A percentile compares a stretch with the other conserved stretches of the same genome.
Conservation (phyloP, 2,329 filamentous ascomycete genomes). For the Penicillium sclerotigenum region DNA sequence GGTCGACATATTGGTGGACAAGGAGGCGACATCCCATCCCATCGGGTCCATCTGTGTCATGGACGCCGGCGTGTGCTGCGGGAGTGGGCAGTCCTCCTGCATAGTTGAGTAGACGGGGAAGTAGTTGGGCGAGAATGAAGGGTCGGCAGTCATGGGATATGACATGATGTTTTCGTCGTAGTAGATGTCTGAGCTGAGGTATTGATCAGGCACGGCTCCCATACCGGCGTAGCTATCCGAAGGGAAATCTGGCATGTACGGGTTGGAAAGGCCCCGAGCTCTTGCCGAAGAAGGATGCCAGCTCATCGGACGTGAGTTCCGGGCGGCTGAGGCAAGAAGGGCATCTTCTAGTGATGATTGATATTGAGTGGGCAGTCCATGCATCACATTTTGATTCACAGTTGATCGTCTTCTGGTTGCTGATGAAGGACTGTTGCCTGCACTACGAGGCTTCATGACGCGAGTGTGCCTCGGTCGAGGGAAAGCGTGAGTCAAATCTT, state of each 20-base stretch:
- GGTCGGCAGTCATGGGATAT: constrained; percentile 22
- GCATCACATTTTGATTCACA: constrained; percentile 47
- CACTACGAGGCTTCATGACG: constrained; percentile 63
- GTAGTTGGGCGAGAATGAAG: constrained; percentile 21
- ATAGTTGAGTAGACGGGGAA: constrained; percentile 21
- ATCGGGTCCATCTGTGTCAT: constrained; percentile 29
- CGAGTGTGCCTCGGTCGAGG: constrained; percentile 52
- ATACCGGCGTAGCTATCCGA: constrained; percentile 22
- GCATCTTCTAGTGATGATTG: constrained; percentile 47
- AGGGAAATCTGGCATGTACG: constrained; percentile 20
- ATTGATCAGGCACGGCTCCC: constrained; percentile 16
- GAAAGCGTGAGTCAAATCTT: constrained; percentile 48
- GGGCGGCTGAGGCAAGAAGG: constrained; percentile 39
- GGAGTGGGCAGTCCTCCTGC: constrained; percentile 21
- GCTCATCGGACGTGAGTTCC: constrained; percentile 61
- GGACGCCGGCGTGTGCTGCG: constrained; percentile 21
- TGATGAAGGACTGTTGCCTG: constrained; percentile 65
- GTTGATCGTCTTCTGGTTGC: constrained; percentile 52
- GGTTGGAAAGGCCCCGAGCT: constrained; percentile 29
- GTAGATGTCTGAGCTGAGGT: constrained; percentile 18
- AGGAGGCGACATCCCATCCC: constrained; percentile 25
- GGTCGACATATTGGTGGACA: constrained; percentile 16
- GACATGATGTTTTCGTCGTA: constrained; percentile 21
- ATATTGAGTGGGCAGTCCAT: constrained; percentile 41
- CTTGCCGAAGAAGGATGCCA: constrained; percentile 66